A percentile compares a stretch with the other conserved stretches of the same genome.
Evolutionary conservation across 2,329 filamentous ascomycete genomes (phyloP).

Genomic region (Fusarium sp.): DNA sequence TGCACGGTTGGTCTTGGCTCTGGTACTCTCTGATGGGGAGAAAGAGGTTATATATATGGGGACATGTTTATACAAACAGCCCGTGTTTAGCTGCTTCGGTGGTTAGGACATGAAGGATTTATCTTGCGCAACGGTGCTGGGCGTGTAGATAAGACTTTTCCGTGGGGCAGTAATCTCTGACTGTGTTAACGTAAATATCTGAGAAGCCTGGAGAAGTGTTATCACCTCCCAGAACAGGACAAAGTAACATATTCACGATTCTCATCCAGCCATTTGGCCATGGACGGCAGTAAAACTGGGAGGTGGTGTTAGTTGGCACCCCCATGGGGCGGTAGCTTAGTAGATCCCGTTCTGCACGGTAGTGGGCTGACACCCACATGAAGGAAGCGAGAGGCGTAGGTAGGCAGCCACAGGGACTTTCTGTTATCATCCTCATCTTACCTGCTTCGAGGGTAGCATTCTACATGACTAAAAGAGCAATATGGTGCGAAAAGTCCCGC

Average conservation of each 20-base stretch:
- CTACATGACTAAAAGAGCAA: too few relatives aligned
- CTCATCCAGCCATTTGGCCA: neutral
- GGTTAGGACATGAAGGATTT: neutral
- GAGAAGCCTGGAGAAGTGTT: neutral
- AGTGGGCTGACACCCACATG: neutral
- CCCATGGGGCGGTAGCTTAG: neutral
- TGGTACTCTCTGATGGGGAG: slow-evolving; percentile 1
- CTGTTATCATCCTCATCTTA: neutral
- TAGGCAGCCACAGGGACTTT: neutral
- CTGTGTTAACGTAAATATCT: neutral
- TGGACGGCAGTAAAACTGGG: neutral
- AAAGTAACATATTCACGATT: neutral
- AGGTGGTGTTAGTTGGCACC: too few relatives aligned
- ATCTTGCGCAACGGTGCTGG: neutral
- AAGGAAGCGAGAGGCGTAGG: neutral
- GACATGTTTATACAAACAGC: neutral
- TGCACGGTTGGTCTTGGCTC: neutral
- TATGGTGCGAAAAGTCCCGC: too few relatives aligned
- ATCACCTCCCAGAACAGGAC: neutral
- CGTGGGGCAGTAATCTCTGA: neutral
- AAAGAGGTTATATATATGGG: neutral
- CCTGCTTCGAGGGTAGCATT: neutral
- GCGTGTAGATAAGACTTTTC: neutral
- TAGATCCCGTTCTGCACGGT: neutral
- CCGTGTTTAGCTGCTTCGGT: neutral